Conservation (phyloP, 768 basidiomycete species). For the Pulveroboletus sp. region DNA sequence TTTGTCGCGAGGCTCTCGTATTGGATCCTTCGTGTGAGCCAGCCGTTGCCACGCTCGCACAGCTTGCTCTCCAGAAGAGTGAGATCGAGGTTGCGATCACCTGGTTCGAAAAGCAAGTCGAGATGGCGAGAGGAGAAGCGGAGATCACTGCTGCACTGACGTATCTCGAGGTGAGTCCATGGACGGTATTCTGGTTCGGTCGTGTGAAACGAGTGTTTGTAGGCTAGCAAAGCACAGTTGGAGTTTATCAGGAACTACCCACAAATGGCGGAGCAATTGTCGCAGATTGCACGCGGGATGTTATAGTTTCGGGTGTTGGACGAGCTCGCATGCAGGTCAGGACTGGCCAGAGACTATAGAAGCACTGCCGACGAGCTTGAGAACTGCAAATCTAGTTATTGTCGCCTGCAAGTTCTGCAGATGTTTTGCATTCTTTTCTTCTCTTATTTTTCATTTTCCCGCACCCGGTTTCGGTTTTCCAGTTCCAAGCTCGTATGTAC, state of each 20-base stretch:
- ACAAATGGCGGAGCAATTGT: constrained; percentile 69
- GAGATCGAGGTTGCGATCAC: constrained; percentile 81
- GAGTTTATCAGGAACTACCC: constrained; percentile 84
- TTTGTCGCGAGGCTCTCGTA: constrained; percentile 82
- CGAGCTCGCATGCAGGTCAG: constrained; percentile 10
- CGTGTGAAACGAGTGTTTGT: neutral
- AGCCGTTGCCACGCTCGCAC: constrained; percentile 92
- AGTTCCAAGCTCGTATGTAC: too few species aligned
- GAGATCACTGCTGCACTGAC: constrained; percentile 79
- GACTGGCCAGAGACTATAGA: constrained; percentile 16
- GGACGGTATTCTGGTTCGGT: neutral
- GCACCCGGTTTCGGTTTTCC: neutral
- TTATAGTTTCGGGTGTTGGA: constrained; percentile 17
- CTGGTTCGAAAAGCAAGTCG: constrained; percentile 80
- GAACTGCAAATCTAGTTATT: neutral
- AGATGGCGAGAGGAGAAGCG: constrained; percentile 84
- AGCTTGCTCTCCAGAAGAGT: constrained; percentile 86
- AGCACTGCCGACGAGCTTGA: constrained; percentile 1
- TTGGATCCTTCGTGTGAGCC: constrained; percentile 95
- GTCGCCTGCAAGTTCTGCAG: neutral
- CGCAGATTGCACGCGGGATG: constrained; percentile 41
- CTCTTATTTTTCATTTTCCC: too few species aligned
- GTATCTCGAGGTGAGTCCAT: constrained; percentile 63
- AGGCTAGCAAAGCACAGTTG: constrained; percentile 81
- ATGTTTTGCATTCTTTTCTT: neutral